Conservation (phyloP, 352 stramenopile genomes). For the Phytophthora agathidicida region DNA sequence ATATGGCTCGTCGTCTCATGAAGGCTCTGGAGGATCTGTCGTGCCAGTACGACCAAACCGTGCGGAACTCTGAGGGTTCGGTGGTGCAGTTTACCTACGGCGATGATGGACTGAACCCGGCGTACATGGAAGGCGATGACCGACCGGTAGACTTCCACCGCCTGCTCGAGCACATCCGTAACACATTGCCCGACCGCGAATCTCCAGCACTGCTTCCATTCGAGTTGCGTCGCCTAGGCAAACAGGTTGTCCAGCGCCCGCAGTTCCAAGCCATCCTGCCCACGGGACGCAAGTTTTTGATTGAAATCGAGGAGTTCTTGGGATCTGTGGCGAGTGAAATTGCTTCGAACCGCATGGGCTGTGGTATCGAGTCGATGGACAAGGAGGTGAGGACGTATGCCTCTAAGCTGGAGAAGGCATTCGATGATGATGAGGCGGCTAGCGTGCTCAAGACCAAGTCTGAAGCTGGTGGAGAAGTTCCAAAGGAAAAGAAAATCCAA, state of each 20-base stretch:
- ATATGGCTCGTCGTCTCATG: conserved; percentile 99
- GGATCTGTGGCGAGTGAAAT: conserved; percentile 69
- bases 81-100: conserved; percentile 99
- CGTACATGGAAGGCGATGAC: conserved; percentile 96
- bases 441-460: conserved; percentile 28
- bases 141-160: conserved; percentile 97
- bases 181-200: conserved; percentile 74
- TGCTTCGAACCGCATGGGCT: conserved; percentile 50
- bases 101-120: conserved; percentile 98
- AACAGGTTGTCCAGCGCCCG: conserved; percentile 81
- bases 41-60: conserved; percentile 94
- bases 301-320: conserved; percentile 90
- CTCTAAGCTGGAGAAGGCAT: conserved; percentile 64
- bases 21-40: conserved; percentile 98
- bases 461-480: conserved; percentile 22
- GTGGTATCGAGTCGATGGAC: conserved; percentile 75
- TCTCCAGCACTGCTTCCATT: conserved; percentile 75
- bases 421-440: conserved; percentile 56
- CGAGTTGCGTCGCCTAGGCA: conserved; percentile 85
- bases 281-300: conserved; percentile 90
- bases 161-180: conserved; percentile 90
- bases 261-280: conserved; percentile 88
- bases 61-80: conserved; percentile 86
- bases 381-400: conserved; percentile 69
- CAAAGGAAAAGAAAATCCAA: conserved; percentile 62